These are phyloP conservation scores for Penicillium verhagenii DNA, from an alignment of 495 filamentous ascomycete genomes.

Conservation along the genomic window DNA sequence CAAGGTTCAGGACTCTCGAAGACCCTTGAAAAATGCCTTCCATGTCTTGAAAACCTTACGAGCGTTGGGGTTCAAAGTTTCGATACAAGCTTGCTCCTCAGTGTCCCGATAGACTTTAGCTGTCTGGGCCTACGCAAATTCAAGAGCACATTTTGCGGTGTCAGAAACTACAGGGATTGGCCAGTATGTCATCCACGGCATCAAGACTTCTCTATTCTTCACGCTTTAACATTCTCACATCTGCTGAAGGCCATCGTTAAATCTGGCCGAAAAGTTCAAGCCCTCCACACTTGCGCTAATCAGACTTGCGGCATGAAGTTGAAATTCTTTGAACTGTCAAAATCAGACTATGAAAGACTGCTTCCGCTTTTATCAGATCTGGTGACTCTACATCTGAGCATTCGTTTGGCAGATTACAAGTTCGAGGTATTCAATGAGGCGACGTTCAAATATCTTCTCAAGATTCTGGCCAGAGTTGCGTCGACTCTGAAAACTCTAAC, in stretches of 20 bases:
- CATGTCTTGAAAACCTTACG: slow-evolving; percentile 3
- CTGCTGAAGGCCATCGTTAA: slow-evolving; percentile 2
- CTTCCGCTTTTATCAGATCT: neutral
- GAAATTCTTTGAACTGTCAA: neutral
- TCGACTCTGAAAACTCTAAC: neutral
- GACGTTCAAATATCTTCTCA: neutral
- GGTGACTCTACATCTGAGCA: slow-evolving; percentile 4
- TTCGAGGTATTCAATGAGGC: neutral
- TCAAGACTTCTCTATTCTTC: neutral
- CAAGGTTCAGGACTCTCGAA: no score
- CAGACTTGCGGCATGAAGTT: neutral
- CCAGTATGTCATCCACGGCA: no score
- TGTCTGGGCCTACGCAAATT: slow-evolving; percentile 6
- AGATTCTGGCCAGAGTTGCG: neutral
- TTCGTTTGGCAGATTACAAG: slow-evolving; percentile 1
- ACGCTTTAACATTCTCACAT: slow-evolving; percentile 1
- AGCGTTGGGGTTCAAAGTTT: no score
- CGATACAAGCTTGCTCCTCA: no score
- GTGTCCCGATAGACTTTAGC: neutral
- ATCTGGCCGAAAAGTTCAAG: neutral
- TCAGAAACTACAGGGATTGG: neutral
- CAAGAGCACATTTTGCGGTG: no score
- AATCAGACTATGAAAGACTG: neutral
- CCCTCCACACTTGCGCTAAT: slow-evolving; percentile 2
- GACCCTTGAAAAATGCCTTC: slow-evolving; percentile 8